Evolutionary conservation across 352 stramenopile genomes (phyloP).

Genomic region (Pythium myriotylum): DNA sequence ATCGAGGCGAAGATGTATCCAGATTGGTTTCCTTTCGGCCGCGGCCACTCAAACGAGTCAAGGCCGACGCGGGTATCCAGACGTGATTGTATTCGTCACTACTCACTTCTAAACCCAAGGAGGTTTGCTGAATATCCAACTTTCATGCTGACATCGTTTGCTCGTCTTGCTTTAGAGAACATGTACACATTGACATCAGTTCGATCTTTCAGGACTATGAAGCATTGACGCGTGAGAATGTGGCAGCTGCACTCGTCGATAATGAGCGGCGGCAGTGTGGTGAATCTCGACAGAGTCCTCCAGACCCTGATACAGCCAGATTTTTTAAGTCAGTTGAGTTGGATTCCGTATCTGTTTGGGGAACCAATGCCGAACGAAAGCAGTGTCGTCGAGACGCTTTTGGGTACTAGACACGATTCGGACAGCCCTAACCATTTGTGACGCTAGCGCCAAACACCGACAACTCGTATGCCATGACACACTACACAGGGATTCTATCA

Average conservation of each 20-base stretch:
- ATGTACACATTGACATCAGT: slow-evolving; percentile 16
- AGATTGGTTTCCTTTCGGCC: slow-evolving; percentile 12
- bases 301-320: neutral
- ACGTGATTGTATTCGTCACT: slow-evolving; percentile 13
- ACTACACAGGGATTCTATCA: slow-evolving; percentile 13
- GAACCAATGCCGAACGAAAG: slow-evolving; percentile 11
- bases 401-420: slow-evolving; percentile 16
- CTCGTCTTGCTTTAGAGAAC: slow-evolving; percentile 7
- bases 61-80: neutral
- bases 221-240: neutral
- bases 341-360: slow-evolving; percentile 18
- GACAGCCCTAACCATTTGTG: slow-evolving; percentile 16
- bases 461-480: slow-evolving; percentile 18
- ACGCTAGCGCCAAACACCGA: slow-evolving; percentile 20
- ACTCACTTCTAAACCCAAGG: slow-evolving; percentile 3
- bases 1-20: slow-evolving; percentile 15
- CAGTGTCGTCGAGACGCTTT: slow-evolving; percentile 24
- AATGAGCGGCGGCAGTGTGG: slow-evolving; percentile 17
- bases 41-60: slow-evolving; percentile 7
- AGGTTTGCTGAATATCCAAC: slow-evolving; percentile 14
- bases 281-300: neutral
- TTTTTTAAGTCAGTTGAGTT: slow-evolving; percentile 20
- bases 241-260: neutral
- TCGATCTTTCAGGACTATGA: slow-evolving; percentile 12
- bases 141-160: slow-evolving; percentile 5